These are phyloP conservation scores for Stephanodiscus minutulus DNA, from an alignment of 108 stramenopile genomes.

Conservation along the genomic window DNA sequence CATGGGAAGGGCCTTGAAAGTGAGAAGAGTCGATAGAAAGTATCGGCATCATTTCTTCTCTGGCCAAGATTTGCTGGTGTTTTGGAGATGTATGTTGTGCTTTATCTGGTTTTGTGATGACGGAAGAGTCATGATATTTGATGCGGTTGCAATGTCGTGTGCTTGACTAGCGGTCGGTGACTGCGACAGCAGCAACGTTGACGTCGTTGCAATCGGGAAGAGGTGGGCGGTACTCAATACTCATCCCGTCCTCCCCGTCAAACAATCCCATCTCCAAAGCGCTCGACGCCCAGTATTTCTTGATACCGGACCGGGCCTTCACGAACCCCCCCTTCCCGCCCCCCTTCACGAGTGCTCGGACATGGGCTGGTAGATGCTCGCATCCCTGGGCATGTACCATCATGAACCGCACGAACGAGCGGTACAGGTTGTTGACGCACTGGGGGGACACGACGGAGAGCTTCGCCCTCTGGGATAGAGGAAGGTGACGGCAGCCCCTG, in stretches of 20 bases:
- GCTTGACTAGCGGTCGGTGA: too few species aligned
- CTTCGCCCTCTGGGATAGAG: neutral
- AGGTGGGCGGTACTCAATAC: too few species aligned
- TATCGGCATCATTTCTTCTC: too few species aligned
- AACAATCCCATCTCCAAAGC: neutral
- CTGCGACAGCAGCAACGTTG: too few species aligned
- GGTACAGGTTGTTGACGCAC: neutral
- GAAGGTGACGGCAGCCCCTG: neutral
- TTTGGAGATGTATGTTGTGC: too few species aligned
- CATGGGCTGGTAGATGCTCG: neutral
- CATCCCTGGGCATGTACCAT: neutral
- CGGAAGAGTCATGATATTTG: too few species aligned
- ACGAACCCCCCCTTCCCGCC: neutral
- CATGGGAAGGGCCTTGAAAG: too few species aligned
- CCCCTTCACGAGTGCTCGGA: neutral
- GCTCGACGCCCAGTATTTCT: neutral
- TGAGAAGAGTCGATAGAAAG: too few species aligned
- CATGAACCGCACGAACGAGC: neutral
- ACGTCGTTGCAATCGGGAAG: too few species aligned
- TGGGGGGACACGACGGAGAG: neutral
- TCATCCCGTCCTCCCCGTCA: neutral
- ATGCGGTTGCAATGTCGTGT: too few species aligned
- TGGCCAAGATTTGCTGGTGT: too few species aligned
- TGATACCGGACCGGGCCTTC: neutral
- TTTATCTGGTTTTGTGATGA: too few species aligned